phyloP scores from a whole-genome alignment of 345 rosid genomes.

The Boechera retrofracta region DNA sequence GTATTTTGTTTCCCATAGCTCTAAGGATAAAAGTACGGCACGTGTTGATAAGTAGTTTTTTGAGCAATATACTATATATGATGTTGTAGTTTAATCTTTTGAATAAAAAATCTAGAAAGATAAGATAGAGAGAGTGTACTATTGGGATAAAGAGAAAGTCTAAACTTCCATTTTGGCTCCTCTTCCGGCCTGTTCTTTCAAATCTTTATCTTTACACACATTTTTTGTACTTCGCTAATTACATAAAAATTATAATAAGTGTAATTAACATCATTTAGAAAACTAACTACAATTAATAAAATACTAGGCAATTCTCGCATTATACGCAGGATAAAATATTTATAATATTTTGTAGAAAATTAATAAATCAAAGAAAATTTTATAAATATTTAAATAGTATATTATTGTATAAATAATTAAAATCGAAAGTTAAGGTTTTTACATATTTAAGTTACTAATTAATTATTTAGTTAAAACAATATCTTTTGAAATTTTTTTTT shows the following conservation, averaged over 20 bases:
- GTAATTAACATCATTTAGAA: neutral
- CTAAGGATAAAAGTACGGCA: neutral
- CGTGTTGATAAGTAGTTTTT: neutral
- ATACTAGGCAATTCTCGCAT: too few species aligned
- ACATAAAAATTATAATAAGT: neutral
- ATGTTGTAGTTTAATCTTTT: neutral
- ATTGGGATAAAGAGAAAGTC: constrained; percentile 8
- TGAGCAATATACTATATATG: neutral
- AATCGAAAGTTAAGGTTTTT: too few species aligned
- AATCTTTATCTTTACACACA: constrained; percentile 2
- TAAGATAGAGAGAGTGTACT: constrained; percentile 10
- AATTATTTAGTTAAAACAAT: too few species aligned
- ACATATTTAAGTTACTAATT: too few species aligned
- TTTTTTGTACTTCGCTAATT: neutral
- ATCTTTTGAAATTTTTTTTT: too few species aligned
- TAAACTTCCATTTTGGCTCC: constrained; percentile 36
- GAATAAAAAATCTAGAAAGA: neutral
- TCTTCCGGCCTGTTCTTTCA: constrained; percentile 24
- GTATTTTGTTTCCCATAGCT: neutral
- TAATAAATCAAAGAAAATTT: too few species aligned
- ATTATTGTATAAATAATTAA: too few species aligned
- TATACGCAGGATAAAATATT: too few species aligned
- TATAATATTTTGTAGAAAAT: too few species aligned
- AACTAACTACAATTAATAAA: neutral
- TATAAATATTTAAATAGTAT: too few species aligned